Evolutionary conservation across 345 rosid genomes (phyloP).

Genomic region (Kandelia obovata): DNA sequence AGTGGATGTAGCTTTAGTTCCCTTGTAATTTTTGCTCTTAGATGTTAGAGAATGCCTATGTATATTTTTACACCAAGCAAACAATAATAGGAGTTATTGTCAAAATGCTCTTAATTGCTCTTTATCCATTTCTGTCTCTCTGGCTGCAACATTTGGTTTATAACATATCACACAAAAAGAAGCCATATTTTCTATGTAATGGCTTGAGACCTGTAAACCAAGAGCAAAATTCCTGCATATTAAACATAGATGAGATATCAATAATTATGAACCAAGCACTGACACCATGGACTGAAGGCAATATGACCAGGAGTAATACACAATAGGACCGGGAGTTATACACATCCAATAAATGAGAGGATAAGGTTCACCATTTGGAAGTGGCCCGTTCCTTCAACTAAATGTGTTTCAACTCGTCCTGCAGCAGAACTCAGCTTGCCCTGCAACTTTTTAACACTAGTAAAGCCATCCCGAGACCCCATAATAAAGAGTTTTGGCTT

Average conservation of each 20-base stretch:
- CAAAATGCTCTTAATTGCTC: neutral
- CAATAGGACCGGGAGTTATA: neutral
- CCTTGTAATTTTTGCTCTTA: conserved; percentile 20
- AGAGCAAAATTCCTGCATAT: no score
- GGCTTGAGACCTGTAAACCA: no score
- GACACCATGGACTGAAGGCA: neutral
- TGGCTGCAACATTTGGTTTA: no score
- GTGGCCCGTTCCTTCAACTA: conserved; percentile 81
- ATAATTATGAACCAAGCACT: neutral
- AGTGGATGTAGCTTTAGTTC: conserved; percentile 10
- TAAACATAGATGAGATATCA: neutral
- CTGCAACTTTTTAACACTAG: conserved; percentile 76
- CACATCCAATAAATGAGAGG: conserved; percentile 33
- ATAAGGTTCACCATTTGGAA: conserved; percentile 80
- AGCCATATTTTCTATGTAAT: no score
- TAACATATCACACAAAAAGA: no score
- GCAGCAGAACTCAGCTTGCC: conserved; percentile 68
- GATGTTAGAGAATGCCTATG: conserved; percentile 14
- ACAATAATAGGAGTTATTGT: neutral
- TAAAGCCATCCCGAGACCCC: conserved; percentile 95
- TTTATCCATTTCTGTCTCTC: no score
- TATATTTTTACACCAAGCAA: conserved; percentile 4
- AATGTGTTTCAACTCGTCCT: conserved; percentile 64
- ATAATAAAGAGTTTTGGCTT: conserved; percentile 88
- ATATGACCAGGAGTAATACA: neutral